Evolutionary conservation across 2,329 filamentous ascomycete species (phyloP).

Genomic region (Apiospora kogelbergensis): DNA sequence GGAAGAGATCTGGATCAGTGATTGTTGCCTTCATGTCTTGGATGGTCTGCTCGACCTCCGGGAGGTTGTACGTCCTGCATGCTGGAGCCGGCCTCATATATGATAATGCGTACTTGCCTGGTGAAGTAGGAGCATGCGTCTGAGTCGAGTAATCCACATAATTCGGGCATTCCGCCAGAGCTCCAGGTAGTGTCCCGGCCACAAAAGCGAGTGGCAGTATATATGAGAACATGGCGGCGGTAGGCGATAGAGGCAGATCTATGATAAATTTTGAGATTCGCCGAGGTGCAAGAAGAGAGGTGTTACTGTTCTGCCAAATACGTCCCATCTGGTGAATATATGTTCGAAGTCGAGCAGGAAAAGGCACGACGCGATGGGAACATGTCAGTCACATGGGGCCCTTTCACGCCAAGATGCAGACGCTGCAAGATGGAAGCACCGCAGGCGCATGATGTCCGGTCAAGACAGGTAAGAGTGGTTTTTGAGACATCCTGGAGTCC

Average conservation of each 20-base stretch:
- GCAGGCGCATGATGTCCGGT: neutral
- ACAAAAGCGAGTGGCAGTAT: neutral
- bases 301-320: neutral
- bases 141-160: constrained; percentile 13
- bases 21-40: constrained; percentile 38
- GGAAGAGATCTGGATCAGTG: constrained; percentile 64
- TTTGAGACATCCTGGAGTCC: neutral
- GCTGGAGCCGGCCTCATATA: constrained; percentile 12
- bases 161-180: constrained; percentile 13
- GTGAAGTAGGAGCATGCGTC: constrained; percentile 12
- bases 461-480: neutral
- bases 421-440: neutral
- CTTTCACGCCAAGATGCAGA: neutral
- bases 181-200: neutral
- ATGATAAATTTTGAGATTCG: too few relatives aligned
- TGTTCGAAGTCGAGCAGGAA: neutral
- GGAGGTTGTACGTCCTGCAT: constrained; percentile 73
- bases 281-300: neutral
- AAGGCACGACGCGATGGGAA: neutral
- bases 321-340: neutral
- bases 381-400: neutral
- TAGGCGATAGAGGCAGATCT: neutral
- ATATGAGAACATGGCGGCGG: neutral
- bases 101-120: constrained; percentile 13
- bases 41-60: constrained; percentile 70